A percentile compares a stretch with the other conserved stretches of the same genome.
Conservation (phyloP, 306 rosid genomes). For the Dryas drummondii region DNA sequence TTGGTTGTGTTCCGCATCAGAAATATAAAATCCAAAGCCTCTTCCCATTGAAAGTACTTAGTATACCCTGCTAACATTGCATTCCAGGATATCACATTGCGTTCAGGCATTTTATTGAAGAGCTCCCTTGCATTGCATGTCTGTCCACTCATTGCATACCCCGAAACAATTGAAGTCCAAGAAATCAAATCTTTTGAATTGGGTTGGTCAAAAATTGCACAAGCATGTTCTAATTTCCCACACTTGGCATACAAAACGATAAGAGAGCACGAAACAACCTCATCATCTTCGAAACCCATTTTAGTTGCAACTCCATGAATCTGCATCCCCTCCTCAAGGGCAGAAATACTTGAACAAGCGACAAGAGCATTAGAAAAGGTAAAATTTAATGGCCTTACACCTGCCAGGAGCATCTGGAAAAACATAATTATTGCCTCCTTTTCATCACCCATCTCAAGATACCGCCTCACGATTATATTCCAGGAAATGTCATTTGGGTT, state of each 20-base stretch:
- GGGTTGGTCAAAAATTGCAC: conserved; percentile 48
- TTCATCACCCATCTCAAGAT: conserved; percentile 58
- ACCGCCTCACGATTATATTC: conserved; percentile 75
- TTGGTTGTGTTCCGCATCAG: conserved; percentile 41
- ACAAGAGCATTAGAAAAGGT: conserved; percentile 61
- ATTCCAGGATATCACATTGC: conserved; percentile 77
- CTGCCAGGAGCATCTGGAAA: conserved; percentile 40
- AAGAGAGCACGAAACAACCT: conserved; percentile 56
- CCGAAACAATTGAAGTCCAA: conserved; percentile 71
- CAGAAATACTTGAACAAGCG: conserved; percentile 51
- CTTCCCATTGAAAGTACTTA: conserved; percentile 38
- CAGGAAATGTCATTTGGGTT: conserved; percentile 63
- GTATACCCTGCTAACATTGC: conserved; percentile 72
- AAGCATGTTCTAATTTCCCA: conserved; percentile 49
- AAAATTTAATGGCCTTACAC: conserved; percentile 50
- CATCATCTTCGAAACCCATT: conserved; percentile 45
- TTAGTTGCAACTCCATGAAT: conserved; percentile 61
- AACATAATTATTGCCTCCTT: conserved; percentile 53
- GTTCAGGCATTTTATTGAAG: conserved; percentile 66
- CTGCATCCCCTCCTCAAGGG: conserved; percentile 58
- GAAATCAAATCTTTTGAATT: conserved; percentile 54
- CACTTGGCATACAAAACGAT: conserved; percentile 64
- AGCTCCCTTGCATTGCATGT: conserved; percentile 50
- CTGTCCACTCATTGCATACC: conserved; percentile 58
- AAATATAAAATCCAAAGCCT: conserved; percentile 51